Evolutionary conservation across 2,329 filamentous ascomycete species (phyloP), one percentile per base, ranked within the genome.

Genomic region (Aspergillus alliaceus): DNA sequence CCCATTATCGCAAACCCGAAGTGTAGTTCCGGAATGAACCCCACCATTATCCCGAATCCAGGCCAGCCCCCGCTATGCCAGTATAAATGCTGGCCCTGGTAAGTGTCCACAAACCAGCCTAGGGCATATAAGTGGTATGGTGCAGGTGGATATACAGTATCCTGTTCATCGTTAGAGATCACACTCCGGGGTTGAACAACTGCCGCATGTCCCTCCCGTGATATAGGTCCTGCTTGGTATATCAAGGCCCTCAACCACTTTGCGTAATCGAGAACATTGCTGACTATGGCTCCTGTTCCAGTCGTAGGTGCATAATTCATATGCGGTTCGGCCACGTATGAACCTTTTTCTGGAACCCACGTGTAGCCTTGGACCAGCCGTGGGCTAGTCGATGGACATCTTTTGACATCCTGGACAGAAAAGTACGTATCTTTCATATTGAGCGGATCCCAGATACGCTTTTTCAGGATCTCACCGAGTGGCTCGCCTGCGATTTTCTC

Each of bases 1-100:
- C 60, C 61, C 66, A 69, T 67, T 47, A 68, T 59, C 0, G 51
- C 65, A 37, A 69, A 64, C 1, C 64, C 67, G 15, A 65, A 68
- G 2, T 59, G 32, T 15, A 55, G 61, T 4, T 57, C 59, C 1
- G 67, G 65, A 7, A 69, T 15, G 22, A 68, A 67, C 5, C 65
- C 66, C 2, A 67, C 63, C 51, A 63, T 60, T 4, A 60, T 63
- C 3, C 60, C 61, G 24, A 66, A 66, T 1, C 66, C 66, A 0
- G 52, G 44, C 61, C 63, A 68, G 25, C 66, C 62, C 4, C 64
- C 66, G 6, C 61, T 58, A 29, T 68, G 66, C 57, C 59, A 62
- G 31, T 64, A 64, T 1, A 67, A 14, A 8, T 59, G 54, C 12
- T 64, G 51, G 5, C 65, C 66, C 20, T 51, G 63, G 24, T 66